Conservation (phyloP, 1,284 basidiomycete species). For the Ceratobasidium sp. region DNA sequence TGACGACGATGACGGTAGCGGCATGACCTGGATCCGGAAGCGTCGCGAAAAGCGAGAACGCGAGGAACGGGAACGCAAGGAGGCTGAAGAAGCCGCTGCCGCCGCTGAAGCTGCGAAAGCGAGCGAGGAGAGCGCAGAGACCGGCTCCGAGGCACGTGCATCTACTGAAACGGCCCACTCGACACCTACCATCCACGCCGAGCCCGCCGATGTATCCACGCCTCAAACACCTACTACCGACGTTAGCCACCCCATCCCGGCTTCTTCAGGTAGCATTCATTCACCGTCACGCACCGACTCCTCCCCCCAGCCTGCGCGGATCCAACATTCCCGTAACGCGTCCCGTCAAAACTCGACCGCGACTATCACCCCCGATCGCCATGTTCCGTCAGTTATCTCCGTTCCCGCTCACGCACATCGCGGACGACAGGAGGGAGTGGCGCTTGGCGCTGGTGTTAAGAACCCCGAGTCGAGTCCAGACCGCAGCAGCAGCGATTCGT, state of each 20-base stretch:
- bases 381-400: constrained; percentile 55
- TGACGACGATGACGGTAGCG: constrained; percentile 77
- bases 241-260: constrained; percentile 49
- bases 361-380: constrained; percentile 47
- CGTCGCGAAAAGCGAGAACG: constrained; percentile 69
- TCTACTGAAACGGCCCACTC: constrained; percentile 9
- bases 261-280: constrained; percentile 19
- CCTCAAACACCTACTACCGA: constrained; percentile 41
- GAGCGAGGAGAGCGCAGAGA: constrained; percentile 11
- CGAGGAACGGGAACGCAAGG: constrained; percentile 61
- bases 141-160: constrained; percentile 10
- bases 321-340: constrained; percentile 22
- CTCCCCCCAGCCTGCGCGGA: constrained; percentile 37
- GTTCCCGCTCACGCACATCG: constrained; percentile 56
- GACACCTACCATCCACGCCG: constrained; percentile 42
- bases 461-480: constrained; percentile 40
- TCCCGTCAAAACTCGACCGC: constrained; percentile 36
- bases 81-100: constrained; percentile 49
- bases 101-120: constrained; percentile 44
- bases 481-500: constrained; percentile 41
- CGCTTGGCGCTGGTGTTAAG: constrained; percentile 10
- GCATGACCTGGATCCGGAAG: constrained; percentile 77
- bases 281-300: constrained; percentile 31
- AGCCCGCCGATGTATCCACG: background rate
- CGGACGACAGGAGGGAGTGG: constrained; percentile 23